Conservation (phyloP, 192 early-diverging fungal genomes). For the Backusella parvicylindrica region DNA sequence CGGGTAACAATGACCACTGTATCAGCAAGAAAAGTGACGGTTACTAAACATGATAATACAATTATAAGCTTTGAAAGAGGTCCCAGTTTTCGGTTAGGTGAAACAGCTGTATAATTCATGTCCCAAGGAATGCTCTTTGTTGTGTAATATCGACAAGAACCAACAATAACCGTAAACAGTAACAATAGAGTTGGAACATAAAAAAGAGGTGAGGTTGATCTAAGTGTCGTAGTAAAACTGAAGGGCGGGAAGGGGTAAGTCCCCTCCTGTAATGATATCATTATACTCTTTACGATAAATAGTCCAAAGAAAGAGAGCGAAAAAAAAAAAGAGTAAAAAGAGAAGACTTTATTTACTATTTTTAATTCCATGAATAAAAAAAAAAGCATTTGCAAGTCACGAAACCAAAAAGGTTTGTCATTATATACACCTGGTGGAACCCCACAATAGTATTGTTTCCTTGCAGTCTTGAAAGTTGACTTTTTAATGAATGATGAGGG, state of each 20-base stretch:
- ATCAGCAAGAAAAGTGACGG: slow-evolving; percentile 30
- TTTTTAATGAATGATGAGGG: no score
- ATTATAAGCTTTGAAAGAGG: slow-evolving; percentile 31
- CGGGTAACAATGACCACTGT: slow-evolving; percentile 30
- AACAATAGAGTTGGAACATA: slow-evolving; percentile 12
- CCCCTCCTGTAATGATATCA: neutral
- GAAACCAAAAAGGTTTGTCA: neutral
- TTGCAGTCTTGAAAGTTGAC: neutral
- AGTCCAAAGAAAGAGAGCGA: no score
- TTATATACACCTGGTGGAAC: neutral
- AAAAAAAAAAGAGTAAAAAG: neutral
- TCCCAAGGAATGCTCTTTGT: neutral
- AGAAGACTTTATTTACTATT: neutral
- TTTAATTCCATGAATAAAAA: neutral
- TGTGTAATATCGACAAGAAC: slow-evolving; percentile 14
- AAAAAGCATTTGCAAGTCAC: neutral
- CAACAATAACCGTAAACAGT: slow-evolving; percentile 10
- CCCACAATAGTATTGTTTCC: neutral
- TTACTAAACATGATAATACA: slow-evolving; percentile 24
- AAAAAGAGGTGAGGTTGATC: slow-evolving; percentile 23
- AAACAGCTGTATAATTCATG: neutral
- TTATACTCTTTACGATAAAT: neutral
- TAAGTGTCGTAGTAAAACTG: slow-evolving; percentile 20
- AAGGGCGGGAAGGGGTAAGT: slow-evolving; percentile 19
- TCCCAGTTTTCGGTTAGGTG: slow-evolving; percentile 7